A percentile compares a stretch with the other conserved stretches of the same genome.
Evolutionary conservation across 768 basidiomycete species (phyloP).

Genomic region (Fistulinella prunicolor): DNA sequence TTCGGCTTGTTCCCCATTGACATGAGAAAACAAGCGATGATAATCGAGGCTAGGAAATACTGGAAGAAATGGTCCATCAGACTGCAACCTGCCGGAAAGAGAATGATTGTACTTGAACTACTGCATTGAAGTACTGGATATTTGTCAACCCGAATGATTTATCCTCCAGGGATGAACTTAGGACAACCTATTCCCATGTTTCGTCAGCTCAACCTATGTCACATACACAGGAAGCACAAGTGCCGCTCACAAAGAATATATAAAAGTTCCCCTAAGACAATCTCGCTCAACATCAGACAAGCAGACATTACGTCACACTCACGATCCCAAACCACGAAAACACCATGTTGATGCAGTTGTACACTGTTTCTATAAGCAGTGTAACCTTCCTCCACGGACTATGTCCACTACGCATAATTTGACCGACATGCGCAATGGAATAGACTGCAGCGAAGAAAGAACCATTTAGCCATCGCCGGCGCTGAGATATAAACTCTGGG

Average conservation of each 20-base stretch:
- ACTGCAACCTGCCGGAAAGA: neutral
- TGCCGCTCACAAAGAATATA: slow-evolving; percentile 76
- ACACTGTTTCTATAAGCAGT: slow-evolving; percentile 78
- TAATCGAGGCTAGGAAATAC: slow-evolving; percentile 80
- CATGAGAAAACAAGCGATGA: slow-evolving; percentile 89
- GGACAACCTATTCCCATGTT: slow-evolving; percentile 54
- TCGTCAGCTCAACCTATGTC: neutral
- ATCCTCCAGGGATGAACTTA: slow-evolving; percentile 86
- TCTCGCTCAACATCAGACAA: neutral
- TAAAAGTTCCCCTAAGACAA: slow-evolving; percentile 82
- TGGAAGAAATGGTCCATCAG: slow-evolving; percentile 30
- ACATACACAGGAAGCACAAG: neutral
- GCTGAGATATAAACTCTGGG: slow-evolving; percentile 91
- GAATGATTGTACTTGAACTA: slow-evolving; percentile 57
- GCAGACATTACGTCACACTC: slow-evolving; percentile 30
- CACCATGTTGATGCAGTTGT: slow-evolving; percentile 82
- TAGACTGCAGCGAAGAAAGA: slow-evolving; percentile 96
- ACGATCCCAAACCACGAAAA: slow-evolving; percentile 95
- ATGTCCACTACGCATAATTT: slow-evolving; percentile 48
- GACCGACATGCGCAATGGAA: slow-evolving; percentile 71
- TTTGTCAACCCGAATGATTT: slow-evolving; percentile 58
- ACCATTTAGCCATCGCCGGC: slow-evolving; percentile 86
- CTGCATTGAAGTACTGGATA: slow-evolving; percentile 71
- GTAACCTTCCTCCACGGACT: slow-evolving; percentile 68
- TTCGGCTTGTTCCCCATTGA: slow-evolving; percentile 95